Conservation (phyloP, 2,329 filamentous ascomycete genomes). For the Ilyonectria destructans region DNA sequence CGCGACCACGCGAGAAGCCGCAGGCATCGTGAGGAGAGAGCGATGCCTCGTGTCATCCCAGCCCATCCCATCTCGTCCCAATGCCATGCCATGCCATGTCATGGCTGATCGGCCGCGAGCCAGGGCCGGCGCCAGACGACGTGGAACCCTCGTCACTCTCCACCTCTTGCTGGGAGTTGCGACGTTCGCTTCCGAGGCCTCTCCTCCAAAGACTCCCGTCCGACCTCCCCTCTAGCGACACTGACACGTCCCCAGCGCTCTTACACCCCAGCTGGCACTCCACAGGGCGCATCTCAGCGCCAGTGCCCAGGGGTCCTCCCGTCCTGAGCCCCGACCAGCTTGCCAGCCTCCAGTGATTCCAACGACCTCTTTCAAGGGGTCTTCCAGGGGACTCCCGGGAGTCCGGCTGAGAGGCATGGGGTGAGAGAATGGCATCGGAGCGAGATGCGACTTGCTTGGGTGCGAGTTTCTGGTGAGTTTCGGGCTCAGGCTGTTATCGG, state of each 20-base stretch:
- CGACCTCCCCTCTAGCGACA: constrained; percentile 23
- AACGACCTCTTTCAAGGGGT: neutral
- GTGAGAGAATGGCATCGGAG: neutral
- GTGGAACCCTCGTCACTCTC: constrained; percentile 39
- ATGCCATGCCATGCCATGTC: constrained; percentile 43
- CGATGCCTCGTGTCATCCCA: constrained; percentile 41
- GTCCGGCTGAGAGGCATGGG: neutral
- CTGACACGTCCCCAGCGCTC: constrained; percentile 42
- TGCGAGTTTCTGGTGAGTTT: constrained; percentile 15
- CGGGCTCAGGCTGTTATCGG: constrained; percentile 8
- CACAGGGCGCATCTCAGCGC: constrained; percentile 50
- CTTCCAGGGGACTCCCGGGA: neutral
- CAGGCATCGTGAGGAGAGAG: constrained; percentile 36
- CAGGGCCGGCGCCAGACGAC: constrained; percentile 38
- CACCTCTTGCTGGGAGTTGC: neutral
- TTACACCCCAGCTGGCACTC: constrained; percentile 31
- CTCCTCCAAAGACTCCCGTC: constrained; percentile 21
- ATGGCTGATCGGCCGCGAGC: constrained; percentile 42
- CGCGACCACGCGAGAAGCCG: constrained; percentile 42
- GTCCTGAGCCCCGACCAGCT: constrained; percentile 33
- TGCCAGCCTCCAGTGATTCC: constrained; percentile 20
- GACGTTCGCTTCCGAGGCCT: neutral
- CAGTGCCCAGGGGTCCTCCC: constrained; percentile 47
- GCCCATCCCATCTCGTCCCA: constrained; percentile 42
- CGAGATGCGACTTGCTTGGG: constrained; percentile 5